Conservation (phyloP, 2,329 filamentous ascomycete genomes). For the Pseudogymnoascus sp. region DNA sequence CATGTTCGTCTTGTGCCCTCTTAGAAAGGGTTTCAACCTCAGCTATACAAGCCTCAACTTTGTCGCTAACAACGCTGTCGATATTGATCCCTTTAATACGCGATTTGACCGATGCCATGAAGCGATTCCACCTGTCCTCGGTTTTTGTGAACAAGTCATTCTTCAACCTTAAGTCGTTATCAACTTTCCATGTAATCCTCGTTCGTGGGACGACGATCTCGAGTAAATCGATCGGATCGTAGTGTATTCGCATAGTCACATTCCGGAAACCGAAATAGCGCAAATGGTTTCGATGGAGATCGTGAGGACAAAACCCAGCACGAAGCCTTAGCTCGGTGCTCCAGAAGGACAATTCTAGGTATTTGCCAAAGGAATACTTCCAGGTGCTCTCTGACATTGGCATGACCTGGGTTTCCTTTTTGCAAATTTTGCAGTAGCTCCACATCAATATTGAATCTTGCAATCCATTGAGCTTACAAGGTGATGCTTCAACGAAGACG, state of each 20-base stretch:
- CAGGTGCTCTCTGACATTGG: constrained; percentile 91
- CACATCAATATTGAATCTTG: constrained; percentile 87
- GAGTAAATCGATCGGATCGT: constrained; percentile 83
- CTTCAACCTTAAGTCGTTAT: constrained; percentile 83
- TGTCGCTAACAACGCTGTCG: constrained; percentile 83
- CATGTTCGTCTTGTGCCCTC: constrained; percentile 77
- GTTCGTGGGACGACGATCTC: constrained; percentile 90
- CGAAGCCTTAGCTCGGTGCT: constrained; percentile 71
- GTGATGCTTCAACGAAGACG: constrained; percentile 74
- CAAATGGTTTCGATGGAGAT: constrained; percentile 85
- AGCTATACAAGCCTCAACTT: constrained; percentile 69
- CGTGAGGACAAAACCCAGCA: constrained; percentile 74
- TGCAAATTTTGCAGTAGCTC: constrained; percentile 90
- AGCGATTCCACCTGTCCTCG: constrained; percentile 74
- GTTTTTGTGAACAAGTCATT: constrained; percentile 82
- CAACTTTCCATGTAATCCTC: constrained; percentile 94
- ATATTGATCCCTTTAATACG: constrained; percentile 83
- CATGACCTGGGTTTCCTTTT: constrained; percentile 79
- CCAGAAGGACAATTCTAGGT: constrained; percentile 96
- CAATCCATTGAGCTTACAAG: constrained; percentile 56
- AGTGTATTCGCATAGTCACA: constrained; percentile 79
- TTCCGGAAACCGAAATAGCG: constrained; percentile 88
- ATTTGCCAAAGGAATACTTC: constrained; percentile 98
- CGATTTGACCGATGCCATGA: constrained; percentile 79
- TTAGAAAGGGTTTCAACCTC: constrained; percentile 74